Conservation (phyloP, 2,329 filamentous ascomycete genomes). For the Pseudophaeomoniella oleicola region DNA sequence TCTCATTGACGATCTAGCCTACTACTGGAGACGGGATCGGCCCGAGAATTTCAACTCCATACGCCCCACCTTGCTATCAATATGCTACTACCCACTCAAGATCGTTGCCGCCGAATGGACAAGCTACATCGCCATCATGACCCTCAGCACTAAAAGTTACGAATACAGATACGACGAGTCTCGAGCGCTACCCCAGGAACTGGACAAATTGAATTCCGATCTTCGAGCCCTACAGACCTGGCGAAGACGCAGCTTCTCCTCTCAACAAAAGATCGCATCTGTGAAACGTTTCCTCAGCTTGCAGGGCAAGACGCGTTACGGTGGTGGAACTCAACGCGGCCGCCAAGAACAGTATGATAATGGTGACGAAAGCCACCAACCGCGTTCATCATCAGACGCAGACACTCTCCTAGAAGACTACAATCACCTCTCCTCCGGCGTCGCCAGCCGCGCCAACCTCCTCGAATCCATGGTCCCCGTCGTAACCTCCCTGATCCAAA, state of each 20-base stretch:
- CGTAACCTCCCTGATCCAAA: conserved; percentile 10
- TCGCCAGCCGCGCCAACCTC: neutral
- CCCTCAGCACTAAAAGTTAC: conserved; percentile 10
- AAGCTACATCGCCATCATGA: conserved; percentile 13
- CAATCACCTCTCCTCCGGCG: neutral
- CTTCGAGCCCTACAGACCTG: conserved; percentile 12
- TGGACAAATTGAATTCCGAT: conserved; percentile 10
- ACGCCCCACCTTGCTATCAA: conserved; percentile 1
- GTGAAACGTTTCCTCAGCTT: conserved; percentile 4
- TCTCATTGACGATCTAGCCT: neutral
- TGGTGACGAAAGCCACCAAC: too few relatives aligned
- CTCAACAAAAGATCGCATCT: conserved; percentile 7
- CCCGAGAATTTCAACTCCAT: neutral
- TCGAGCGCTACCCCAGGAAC: neutral
- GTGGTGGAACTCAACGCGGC: neutral
- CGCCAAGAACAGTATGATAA: too few relatives aligned
- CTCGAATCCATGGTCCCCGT: conserved; percentile 11
- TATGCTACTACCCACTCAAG: conserved; percentile 9
- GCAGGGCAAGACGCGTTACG: conserved; percentile 1
- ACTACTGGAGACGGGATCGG: neutral
- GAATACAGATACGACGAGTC: conserved; percentile 9
- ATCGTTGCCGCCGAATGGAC: conserved; percentile 13
- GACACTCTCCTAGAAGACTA: conserved; percentile 1
- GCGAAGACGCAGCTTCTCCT: conserved; percentile 11
- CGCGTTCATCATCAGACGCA: too few relatives aligned